Evolutionary conservation across 2,329 filamentous ascomycete genomes (phyloP).

Genomic region (Nannizziopsis barbatae): DNA sequence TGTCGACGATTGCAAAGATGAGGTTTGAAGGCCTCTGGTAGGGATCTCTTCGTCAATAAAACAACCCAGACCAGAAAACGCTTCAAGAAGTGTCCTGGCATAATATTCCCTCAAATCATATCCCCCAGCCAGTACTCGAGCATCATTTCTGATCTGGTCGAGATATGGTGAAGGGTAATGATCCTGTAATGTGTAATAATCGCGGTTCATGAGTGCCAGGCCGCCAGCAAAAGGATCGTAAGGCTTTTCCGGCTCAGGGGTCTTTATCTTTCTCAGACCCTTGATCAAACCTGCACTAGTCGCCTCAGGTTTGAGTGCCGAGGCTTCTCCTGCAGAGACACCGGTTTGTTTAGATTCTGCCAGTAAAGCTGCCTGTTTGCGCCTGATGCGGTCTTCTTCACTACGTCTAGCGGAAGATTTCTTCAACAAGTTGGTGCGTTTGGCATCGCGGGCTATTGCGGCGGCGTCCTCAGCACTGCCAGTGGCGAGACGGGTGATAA

Average conservation of each 20-base stretch:
- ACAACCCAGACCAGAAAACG: slow-evolving; percentile 78
- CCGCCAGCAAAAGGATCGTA: slow-evolving; percentile 85
- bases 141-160: slow-evolving; percentile 53
- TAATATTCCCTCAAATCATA: slow-evolving; percentile 78
- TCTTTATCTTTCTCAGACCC: slow-evolving; percentile 58
- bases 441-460: slow-evolving; percentile 41
- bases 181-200: slow-evolving; percentile 59
- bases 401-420: slow-evolving; percentile 54
- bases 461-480: slow-evolving; percentile 51
- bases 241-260: slow-evolving; percentile 55
- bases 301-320: slow-evolving; percentile 17
- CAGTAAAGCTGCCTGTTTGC: slow-evolving; percentile 34
- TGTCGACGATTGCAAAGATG: slow-evolving; percentile 17
- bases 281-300: slow-evolving; percentile 52
- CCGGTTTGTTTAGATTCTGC: slow-evolving; percentile 22
- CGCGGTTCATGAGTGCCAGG: slow-evolving; percentile 45
- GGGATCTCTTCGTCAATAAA: slow-evolving; percentile 66
- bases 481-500: slow-evolving; percentile 57
- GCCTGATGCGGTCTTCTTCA: slow-evolving; percentile 39
- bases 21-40: slow-evolving; percentile 21
- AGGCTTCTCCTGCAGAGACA: background rate
- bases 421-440: slow-evolving; percentile 53
- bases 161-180: slow-evolving; percentile 67
- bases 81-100: slow-evolving; percentile 68
- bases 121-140: slow-evolving; percentile 61